A percentile compares a stretch with the other conserved stretches of the same genome.
Evolutionary conservation across 768 basidiomycete species (phyloP).

Genomic region (Lactifluus rugatus): DNA sequence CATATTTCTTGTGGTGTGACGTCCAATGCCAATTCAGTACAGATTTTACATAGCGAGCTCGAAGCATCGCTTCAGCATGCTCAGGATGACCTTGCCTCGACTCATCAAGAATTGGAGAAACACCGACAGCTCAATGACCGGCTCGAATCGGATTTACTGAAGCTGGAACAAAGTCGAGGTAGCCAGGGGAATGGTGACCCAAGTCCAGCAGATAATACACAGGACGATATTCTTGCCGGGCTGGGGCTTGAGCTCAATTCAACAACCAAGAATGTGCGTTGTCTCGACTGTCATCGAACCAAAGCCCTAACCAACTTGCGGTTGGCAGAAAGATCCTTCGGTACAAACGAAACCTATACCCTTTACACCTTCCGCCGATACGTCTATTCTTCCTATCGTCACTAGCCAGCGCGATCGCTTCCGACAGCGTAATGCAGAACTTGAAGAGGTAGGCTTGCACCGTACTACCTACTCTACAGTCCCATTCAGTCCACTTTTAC

Average conservation of each 20-base stretch:
- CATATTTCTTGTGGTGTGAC: not conserved
- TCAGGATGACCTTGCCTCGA: constrained; percentile 47
- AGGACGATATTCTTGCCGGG: constrained; percentile 49
- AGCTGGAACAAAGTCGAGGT: constrained; percentile 47
- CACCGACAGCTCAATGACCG: constrained; percentile 78
- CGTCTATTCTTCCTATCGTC: constrained; percentile 95
- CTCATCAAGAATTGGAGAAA: constrained; percentile 61
- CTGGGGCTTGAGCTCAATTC: constrained; percentile 60
- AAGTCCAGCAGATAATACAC: constrained; percentile 26
- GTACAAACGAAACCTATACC: constrained; percentile 55
- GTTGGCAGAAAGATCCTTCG: constrained; percentile 20
- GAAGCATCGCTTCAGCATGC: constrained; percentile 53
- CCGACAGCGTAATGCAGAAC: constrained; percentile 90
- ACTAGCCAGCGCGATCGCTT: constrained; percentile 97
- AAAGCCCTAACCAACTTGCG: not conserved
- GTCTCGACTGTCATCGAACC: not conserved
- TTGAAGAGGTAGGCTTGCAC: constrained; percentile 68
- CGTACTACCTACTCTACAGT: not conserved
- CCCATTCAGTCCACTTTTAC: not conserved
- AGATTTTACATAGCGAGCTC: constrained; percentile 81
- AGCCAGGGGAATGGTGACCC: constrained; percentile 21
- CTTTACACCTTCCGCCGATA: constrained; percentile 70
- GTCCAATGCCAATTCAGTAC: not conserved
- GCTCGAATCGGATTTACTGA: constrained; percentile 83
- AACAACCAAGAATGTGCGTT: constrained; percentile 28